Base-by-base conservation (phyloP, 1,284 basidiomycete species). In the Ganoderma multipileum region DNA sequence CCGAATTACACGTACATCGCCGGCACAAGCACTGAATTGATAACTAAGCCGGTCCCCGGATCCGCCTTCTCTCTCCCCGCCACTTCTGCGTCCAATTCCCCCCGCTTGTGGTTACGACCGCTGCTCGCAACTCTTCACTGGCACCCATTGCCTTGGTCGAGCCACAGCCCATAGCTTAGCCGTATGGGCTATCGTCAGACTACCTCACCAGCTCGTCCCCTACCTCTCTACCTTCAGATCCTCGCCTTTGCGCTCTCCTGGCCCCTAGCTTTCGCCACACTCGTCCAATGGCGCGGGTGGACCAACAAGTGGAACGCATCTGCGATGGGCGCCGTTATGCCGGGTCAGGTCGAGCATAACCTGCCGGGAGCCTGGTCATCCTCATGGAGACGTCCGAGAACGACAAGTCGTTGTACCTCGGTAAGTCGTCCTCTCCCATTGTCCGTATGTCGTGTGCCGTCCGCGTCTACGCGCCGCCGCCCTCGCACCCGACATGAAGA, bases 291-390 rank as follows among this genome's bases (percentile, higher is more conserved):
- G 60, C 58, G 67, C 16, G 52, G 42, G 50, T 68, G 55, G 36
- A 30, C 66, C 14, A 72, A 73, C 61, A 44, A 30, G 16, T 61
- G 71, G 2, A 67, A 73, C 18, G 77, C 77, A 2, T 68, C 70
- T 5, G 64, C 73, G 2, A 50, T 50, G 6, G 76, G 76, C 16
- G 75, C 78, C 3, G 70, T 72, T 23, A 44, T 76, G 28, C 72
- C 76, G 4, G 72, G 67, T 16, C 60, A 28, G 42, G 59, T 78
- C 36, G 54, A 64, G 18, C 65, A 66, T 30, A 73, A 72, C 60
- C 67, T 54, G 47, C 71, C 72, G 2, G 76, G 18, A 72, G 76
- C 28, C 9, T 77, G n/a, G 77, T 77, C 61, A 8, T 76, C 11
- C 23, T 77, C 9, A 26, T 36, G 28, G 36, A 33, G 42, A 67